A percentile compares a stretch with the other conserved stretches of the same genome.
These are phyloP conservation scores for Heracleum sosnowskyi DNA, from an alignment of 129 eudicot species.

Conservation along the genomic window DNA sequence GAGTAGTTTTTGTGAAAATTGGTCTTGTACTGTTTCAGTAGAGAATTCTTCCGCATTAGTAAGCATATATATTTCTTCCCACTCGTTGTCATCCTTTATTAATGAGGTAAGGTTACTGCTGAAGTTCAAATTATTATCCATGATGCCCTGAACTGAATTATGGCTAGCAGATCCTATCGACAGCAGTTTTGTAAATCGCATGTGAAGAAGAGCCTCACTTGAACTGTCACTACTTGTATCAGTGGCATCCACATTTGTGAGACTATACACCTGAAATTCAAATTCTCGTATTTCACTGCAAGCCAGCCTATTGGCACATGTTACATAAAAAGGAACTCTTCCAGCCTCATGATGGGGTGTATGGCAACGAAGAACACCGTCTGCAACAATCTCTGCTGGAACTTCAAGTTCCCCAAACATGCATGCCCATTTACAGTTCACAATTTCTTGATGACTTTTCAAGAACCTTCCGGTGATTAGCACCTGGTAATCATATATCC, in stretches of 20 bases:
- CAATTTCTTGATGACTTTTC: slow-evolving; percentile 63
- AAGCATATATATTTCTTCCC: slow-evolving; percentile 50
- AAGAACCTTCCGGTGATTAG: slow-evolving; percentile 73
- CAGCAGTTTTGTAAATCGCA: slow-evolving; percentile 61
- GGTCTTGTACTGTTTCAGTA: slow-evolving; percentile 39
- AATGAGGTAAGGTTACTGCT: slow-evolving; percentile 35
- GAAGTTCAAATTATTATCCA: slow-evolving; percentile 30
- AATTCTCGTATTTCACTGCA: slow-evolving; percentile 98
- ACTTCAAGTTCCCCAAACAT: slow-evolving; percentile 98
- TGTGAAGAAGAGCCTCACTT: slow-evolving; percentile 36
- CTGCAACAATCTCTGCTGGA: slow-evolving; percentile 73
- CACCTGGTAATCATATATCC: slow-evolving; percentile 35
- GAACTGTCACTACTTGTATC: slow-evolving; percentile 28
- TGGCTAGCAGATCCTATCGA: slow-evolving; percentile 33
- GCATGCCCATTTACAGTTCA: slow-evolving; percentile 76
- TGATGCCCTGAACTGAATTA: slow-evolving; percentile 21
- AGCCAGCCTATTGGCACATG: slow-evolving; percentile 86
- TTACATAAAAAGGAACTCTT: slow-evolving; percentile 78
- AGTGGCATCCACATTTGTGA: slow-evolving; percentile 25
- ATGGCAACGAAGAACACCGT: slow-evolving; percentile 78
- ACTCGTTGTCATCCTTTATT: slow-evolving; percentile 48
- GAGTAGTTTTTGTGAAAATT: slow-evolving; percentile 44
- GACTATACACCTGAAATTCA: slow-evolving; percentile 43
- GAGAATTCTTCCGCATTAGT: slow-evolving; percentile 41
- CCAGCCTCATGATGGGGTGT: slow-evolving; percentile 72